These are phyloP conservation scores for Laetiporus sulphureus DNA, from an alignment of 1,284 basidiomycete genomes.

Conservation along the genomic window DNA sequence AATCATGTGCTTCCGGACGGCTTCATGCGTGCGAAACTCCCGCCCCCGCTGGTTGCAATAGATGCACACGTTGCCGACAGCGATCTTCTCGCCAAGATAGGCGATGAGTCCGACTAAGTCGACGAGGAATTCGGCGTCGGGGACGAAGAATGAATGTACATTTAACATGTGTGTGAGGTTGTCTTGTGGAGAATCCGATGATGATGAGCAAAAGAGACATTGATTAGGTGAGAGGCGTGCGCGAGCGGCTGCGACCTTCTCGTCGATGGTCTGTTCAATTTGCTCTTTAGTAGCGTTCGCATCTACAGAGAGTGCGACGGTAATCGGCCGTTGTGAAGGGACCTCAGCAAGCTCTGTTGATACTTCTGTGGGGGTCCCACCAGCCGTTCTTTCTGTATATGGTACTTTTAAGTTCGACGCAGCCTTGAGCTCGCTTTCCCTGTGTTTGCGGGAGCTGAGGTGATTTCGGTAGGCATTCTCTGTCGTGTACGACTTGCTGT, in stretches of 20 bases:
- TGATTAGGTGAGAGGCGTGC: conserved; percentile 54
- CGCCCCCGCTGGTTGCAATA: conserved; percentile 79
- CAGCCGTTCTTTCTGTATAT: conserved; percentile 10
- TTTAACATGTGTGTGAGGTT: conserved; percentile 87
- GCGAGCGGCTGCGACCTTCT: conserved; percentile 72
- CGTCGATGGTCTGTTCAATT: conserved; percentile 56
- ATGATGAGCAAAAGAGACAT: conserved; percentile 83
- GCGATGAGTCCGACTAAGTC: conserved; percentile 79
- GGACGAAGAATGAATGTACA: conserved; percentile 92
- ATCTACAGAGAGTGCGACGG: conserved; percentile 28
- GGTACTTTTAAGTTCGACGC: conserved; percentile 20
- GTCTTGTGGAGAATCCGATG: conserved; percentile 48
- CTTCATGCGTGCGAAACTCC: conserved; percentile 77
- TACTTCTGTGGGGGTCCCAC: conserved; percentile 2
- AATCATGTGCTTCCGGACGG: conserved; percentile 89
- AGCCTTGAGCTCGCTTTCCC: conserved; percentile 66
- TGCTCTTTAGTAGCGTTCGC: conserved; percentile 45
- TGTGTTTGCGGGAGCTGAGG: conserved; percentile 86
- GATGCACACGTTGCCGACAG: conserved; percentile 89
- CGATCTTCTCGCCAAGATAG: conserved; percentile 92
- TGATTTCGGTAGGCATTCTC: conserved; percentile 90
- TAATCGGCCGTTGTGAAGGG: conserved; percentile 9
- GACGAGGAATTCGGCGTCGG: conserved; percentile 87
- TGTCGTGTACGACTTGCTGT: conserved; percentile 85
- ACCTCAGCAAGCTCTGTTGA: conserved; percentile 5